These are phyloP conservation scores for Amylocarpus encephaloides DNA, from an alignment of 2,329 filamentous ascomycete genomes.

Conservation along the genomic window DNA sequence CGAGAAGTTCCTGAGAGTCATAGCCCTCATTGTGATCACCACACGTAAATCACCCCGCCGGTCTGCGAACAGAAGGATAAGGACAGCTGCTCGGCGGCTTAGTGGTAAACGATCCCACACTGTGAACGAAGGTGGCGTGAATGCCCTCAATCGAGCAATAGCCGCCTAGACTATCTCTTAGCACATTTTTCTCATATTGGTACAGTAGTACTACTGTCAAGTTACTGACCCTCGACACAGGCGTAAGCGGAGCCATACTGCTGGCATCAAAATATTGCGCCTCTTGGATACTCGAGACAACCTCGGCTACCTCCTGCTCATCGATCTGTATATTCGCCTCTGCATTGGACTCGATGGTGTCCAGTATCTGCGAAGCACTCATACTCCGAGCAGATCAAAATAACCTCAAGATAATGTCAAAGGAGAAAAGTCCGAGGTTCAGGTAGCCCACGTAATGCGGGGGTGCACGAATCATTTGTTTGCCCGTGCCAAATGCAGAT, in stretches of 20 bases:
- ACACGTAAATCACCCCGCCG: slow-evolving; percentile 68
- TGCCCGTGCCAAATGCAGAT: neutral
- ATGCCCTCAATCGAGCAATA: slow-evolving; percentile 53
- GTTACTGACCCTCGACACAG: slow-evolving; percentile 27
- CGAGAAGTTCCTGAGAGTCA: slow-evolving; percentile 60
- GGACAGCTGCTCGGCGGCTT: slow-evolving; percentile 72
- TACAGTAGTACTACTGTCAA: neutral
- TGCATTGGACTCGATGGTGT: neutral
- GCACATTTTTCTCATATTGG: neutral
- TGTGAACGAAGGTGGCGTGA: slow-evolving; percentile 53
- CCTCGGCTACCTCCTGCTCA: slow-evolving; percentile 22
- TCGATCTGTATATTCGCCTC: neutral
- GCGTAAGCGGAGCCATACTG: slow-evolving; percentile 30
- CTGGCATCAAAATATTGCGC: slow-evolving; percentile 30
- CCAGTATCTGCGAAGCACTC: neutral
- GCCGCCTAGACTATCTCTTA: slow-evolving; percentile 25
- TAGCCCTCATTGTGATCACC: slow-evolving; percentile 62
- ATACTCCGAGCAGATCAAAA: neutral
- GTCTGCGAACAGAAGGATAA: slow-evolving; percentile 85
- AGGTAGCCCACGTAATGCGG: neutral
- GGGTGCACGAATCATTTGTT: neutral
- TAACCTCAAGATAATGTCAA: neutral
- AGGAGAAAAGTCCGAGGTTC: neutral
- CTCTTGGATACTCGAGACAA: slow-evolving; percentile 27
- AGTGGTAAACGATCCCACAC: slow-evolving; percentile 56